These are phyloP conservation scores for Starmerella floricola DNA, from an alignment of 805 yeast genomes.

Conservation along the genomic window DNA sequence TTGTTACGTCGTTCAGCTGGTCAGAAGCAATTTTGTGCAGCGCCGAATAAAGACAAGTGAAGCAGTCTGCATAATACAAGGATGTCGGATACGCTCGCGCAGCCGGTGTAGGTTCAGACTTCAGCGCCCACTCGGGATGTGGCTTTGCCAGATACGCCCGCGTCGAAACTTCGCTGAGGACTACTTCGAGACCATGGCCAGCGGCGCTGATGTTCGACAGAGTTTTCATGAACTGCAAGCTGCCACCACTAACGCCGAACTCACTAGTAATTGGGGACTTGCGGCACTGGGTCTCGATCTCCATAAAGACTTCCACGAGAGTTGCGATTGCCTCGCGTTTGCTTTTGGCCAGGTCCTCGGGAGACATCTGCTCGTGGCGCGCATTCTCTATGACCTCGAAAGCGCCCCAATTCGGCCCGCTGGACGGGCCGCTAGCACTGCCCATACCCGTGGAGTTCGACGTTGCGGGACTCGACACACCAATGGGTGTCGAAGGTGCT, in stretches of 20 bases:
- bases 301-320: constrained; percentile 32
- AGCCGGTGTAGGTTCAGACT: constrained; percentile 33
- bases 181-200: constrained; percentile 38
- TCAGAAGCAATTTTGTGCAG: constrained; percentile 45
- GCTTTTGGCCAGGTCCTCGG: constrained; percentile 9
- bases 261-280: constrained; percentile 45
- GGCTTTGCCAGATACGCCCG: constrained; percentile 60
- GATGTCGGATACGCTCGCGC: constrained; percentile 34
- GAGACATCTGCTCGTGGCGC: constrained; percentile 2
- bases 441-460: not conserved
- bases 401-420: constrained; percentile 22
- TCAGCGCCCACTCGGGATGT: constrained; percentile 42
- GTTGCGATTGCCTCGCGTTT: constrained; percentile 26
- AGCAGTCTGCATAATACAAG: constrained; percentile 59
- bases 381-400: constrained; percentile 24
- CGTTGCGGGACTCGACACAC: not conserved
- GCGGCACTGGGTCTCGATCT: constrained; percentile 43
- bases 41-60: constrained; percentile 58
- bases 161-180: constrained; percentile 41
- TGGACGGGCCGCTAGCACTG: not conserved
- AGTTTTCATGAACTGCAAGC: constrained; percentile 59
- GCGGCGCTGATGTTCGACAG: constrained; percentile 55
- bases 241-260: constrained; percentile 55
- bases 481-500: not conserved
- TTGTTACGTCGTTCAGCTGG: constrained; percentile 28